A percentile compares a stretch with the other conserved stretches of the same genome.
Conservation (phyloP, 225 moss, liverwort and hornwort genomes). For the Ulota crispa region DNA sequence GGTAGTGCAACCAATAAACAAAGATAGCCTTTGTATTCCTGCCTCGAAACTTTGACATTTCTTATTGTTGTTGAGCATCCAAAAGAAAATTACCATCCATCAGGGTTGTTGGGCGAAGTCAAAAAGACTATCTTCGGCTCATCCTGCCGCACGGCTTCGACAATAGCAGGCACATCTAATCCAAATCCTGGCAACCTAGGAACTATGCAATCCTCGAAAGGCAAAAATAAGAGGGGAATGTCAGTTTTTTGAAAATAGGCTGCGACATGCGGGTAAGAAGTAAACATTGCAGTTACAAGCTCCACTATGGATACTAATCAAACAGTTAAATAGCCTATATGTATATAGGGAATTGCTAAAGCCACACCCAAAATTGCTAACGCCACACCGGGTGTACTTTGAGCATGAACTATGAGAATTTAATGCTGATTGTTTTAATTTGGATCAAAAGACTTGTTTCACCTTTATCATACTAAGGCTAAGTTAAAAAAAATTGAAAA, state of each 20-base stretch:
- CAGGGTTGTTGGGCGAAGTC: slow-evolving; percentile 97
- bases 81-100: slow-evolving; percentile 71
- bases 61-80: background rate
- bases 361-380: too few relatives aligned
- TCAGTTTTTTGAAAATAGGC: background rate
- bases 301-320: background rate
- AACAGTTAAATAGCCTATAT: too few relatives aligned
- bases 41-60: background rate
- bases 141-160: slow-evolving; percentile 60
- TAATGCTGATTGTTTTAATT: too few relatives aligned
- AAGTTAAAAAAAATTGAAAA: too few relatives aligned
- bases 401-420: too few relatives aligned
- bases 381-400: too few relatives aligned
- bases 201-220: slow-evolving; percentile 49
- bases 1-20: background rate
- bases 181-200: slow-evolving; percentile 82
- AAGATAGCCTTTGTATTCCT: background rate
- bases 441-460: too few relatives aligned
- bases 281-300: background rate
- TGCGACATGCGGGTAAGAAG: background rate
- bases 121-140: slow-evolving; percentile 86
- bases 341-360: too few relatives aligned
- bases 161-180: slow-evolving; percentile 69
- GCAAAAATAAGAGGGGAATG: background rate
- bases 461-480: too few relatives aligned